Evolutionary conservation across 805 yeast genomes (phyloP).

Genomic region (Deakozyma indianensis): DNA sequence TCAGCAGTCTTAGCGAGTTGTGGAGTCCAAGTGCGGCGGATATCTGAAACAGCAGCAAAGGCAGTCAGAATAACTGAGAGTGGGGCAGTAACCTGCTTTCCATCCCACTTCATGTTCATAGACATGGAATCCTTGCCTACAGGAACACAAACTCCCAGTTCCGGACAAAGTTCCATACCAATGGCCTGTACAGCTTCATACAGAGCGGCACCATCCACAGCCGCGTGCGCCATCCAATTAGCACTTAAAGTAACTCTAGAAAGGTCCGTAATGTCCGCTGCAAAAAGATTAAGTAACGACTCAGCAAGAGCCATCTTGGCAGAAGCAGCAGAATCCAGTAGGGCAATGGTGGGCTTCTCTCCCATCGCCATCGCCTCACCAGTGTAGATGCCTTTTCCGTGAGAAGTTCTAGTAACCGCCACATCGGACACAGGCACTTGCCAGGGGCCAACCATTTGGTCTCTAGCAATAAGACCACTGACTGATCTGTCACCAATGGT

Average conservation of each 20-base stretch:
- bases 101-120: constrained; percentile 92
- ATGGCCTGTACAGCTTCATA: constrained; percentile 96
- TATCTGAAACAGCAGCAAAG: constrained; percentile 73
- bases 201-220: constrained; percentile 88
- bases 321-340: constrained; percentile 77
- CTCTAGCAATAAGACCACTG: constrained; percentile 92
- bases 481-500: constrained; percentile 99
- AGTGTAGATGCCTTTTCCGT: constrained; percentile 63
- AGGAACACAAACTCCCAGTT: constrained; percentile 79
- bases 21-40: constrained; percentile 93
- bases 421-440: constrained; percentile 98
- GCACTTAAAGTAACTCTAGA: constrained; percentile 79
- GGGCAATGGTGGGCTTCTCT: constrained; percentile 83
- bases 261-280: constrained; percentile 72
- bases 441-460: constrained; percentile 99
- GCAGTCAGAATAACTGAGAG: constrained; percentile 83
- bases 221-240: constrained; percentile 96
- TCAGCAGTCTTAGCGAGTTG: constrained; percentile 38
- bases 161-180: constrained; percentile 89
- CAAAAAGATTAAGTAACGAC: constrained; percentile 71
- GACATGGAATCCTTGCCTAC: constrained; percentile 99
- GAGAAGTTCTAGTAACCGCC: constrained; percentile 85
- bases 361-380: constrained; percentile 99
- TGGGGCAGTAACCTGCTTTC: constrained; percentile 88
- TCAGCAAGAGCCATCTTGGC: constrained; percentile 96